Conservation (phyloP, 768 basidiomycete species). For the Lentinula edodes region DNA sequence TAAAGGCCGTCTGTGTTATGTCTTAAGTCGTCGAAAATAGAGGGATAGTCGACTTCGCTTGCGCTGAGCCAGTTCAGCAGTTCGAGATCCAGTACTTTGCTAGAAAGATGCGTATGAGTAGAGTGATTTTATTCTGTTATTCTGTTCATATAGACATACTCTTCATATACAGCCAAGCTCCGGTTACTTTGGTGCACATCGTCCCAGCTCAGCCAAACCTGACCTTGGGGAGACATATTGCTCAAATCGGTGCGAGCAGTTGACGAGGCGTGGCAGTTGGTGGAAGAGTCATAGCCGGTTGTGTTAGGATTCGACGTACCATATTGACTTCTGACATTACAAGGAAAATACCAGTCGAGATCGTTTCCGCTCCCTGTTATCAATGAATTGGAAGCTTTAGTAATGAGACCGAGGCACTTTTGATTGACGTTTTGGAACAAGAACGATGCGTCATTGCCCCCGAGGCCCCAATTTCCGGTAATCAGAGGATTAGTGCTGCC, state of each 20-base stretch:
- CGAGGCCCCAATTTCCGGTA: slow-evolving; percentile 67
- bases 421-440: slow-evolving; percentile 91
- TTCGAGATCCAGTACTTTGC: slow-evolving; percentile 82
- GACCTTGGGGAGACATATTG: slow-evolving; percentile 55
- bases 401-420: slow-evolving; percentile 75
- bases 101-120: slow-evolving; percentile 23
- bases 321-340: slow-evolving; percentile 81
- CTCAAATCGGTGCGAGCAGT: slow-evolving; percentile 48
- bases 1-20: slow-evolving; percentile 56
- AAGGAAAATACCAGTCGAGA: slow-evolving; percentile 96
- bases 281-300: slow-evolving; percentile 58
- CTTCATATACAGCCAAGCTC: slow-evolving; percentile 92
- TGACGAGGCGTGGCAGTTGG: slow-evolving; percentile 67
- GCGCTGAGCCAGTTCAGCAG: slow-evolving; percentile 82
- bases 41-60: slow-evolving; percentile 77
- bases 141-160: slow-evolving; percentile 46
- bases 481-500: slow-evolving; percentile 82
- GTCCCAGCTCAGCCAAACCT: slow-evolving; percentile 93
- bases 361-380: slow-evolving; percentile 58
- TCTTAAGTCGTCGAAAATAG: slow-evolving; percentile 76
- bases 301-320: slow-evolving; percentile 57
- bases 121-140: neutral
- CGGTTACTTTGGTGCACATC: slow-evolving; percentile 63
- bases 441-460: slow-evolving; percentile 89
- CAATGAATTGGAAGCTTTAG: slow-evolving; percentile 59